These are phyloP conservation scores for Triticum dicoccoides DNA, from an alignment of 176 grass and related monocot species.

Conservation along the genomic window DNA sequence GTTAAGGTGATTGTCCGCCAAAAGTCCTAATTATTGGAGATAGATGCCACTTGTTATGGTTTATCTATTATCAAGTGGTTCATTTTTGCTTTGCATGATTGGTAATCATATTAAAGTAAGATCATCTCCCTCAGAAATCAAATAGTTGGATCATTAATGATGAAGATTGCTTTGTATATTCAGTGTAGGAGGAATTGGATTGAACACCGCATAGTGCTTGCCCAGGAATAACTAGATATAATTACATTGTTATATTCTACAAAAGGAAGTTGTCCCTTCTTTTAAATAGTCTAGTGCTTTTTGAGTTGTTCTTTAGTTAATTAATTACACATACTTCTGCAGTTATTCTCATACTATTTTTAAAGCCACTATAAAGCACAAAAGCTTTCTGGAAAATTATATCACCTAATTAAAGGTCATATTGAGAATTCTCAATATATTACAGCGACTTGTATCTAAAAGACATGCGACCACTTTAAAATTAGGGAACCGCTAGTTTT, in stretches of 20 bases:
- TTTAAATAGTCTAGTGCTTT: not conserved
- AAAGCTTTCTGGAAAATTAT: too few relatives aligned
- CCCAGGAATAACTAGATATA: not conserved
- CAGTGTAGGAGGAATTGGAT: too few relatives aligned
- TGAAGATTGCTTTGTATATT: not conserved
- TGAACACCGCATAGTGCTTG: not conserved
- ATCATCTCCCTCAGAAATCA: not conserved
- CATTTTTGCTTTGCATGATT: not conserved
- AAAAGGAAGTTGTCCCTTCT: not conserved
- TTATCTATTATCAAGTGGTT: not conserved
- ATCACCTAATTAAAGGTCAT: too few relatives aligned
- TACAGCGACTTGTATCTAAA: too few relatives aligned
- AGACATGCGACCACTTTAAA: too few relatives aligned
- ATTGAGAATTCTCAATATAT: too few relatives aligned
- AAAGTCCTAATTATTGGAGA: constrained; percentile 9
- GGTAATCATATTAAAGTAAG: not conserved
- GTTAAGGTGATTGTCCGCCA: not conserved
- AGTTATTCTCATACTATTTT: not conserved
- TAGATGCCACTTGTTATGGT: not conserved
- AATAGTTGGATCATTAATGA: not conserved
- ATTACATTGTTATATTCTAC: not conserved
- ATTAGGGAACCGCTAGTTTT: too few relatives aligned
- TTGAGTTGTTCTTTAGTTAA: not conserved
- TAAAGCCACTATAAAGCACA: too few relatives aligned
- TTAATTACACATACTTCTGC: not conserved